phyloP scores from a whole-genome alignment of 2,329 filamentous ascomycete species.

The Fonsecaea pedrosoi region DNA sequence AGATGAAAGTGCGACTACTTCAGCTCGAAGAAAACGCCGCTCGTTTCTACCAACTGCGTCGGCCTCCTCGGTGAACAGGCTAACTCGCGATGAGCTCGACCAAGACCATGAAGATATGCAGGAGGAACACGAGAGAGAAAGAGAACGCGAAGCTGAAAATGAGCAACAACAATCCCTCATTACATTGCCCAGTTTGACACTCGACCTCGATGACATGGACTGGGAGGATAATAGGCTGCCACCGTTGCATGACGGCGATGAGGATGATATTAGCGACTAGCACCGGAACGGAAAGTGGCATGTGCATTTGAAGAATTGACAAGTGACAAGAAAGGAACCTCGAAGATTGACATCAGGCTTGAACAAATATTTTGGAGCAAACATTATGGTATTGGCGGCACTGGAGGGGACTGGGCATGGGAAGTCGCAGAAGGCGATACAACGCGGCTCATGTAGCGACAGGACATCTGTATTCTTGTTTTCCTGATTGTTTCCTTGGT shows the following conservation, averaged over 20 bases:
- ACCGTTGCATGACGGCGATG: slow-evolving; percentile 39
- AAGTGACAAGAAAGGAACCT: not conserved
- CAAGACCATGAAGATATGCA: slow-evolving; percentile 12
- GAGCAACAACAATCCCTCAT: slow-evolving; percentile 30
- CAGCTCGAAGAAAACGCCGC: slow-evolving; percentile 12
- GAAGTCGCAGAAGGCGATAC: not conserved
- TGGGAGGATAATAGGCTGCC: slow-evolving; percentile 39
- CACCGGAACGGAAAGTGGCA: not conserved
- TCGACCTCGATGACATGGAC: slow-evolving; percentile 37
- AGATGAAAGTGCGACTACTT: slow-evolving; percentile 10
- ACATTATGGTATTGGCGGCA: not conserved
- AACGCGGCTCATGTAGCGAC: not conserved
- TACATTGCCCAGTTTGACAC: slow-evolving; percentile 38
- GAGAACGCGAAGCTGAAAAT: slow-evolving; percentile 25
- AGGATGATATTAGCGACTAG: slow-evolving; percentile 36
- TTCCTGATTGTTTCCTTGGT: not conserved
- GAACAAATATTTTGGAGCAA: not conserved
- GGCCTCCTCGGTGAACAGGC: slow-evolving; percentile 22
- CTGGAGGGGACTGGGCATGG: not conserved
- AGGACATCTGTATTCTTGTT: not conserved
- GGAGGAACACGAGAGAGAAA: slow-evolving; percentile 26
- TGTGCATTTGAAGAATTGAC: not conserved
- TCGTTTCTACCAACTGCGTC: not conserved
- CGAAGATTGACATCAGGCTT: not conserved
- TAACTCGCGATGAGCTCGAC: slow-evolving; percentile 19